Base-by-base conservation (phyloP, 2,329 filamentous ascomycete genomes). In the Westerdykella sp. region DNA sequence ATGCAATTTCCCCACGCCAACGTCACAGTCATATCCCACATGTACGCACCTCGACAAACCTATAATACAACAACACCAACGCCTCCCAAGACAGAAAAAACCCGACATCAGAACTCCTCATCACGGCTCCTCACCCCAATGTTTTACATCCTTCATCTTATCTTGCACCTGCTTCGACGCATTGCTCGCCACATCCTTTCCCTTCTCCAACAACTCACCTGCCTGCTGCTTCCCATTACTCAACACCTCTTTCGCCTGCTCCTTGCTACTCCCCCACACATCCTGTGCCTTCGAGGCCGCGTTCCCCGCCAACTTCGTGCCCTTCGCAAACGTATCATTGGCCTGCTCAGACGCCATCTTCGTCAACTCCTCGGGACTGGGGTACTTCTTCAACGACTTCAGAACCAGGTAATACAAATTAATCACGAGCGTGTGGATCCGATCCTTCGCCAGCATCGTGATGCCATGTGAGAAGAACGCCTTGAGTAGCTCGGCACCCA, bases 401-500 rank as follows among this genome's bases (percentile, higher is more conserved):
- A 85, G 66, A 2, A 84, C 59, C 6, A 81, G 58, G 52, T 87
- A 85, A 67, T 91, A 94, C 4, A 83, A 56, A 49, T 79, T 79
- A 46, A 94, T 78, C 43, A 95, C 79, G 13, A 83, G 65, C 22
- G 78, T 74, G 62, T 95, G 86, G 7, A 93, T 78, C 5, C 78
- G 70, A 43, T 91, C 86, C 67, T 95, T 95, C 45, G 86, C 80
- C 42, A 91, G 71, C 86, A 95, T 95, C 1, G 88, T 91, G 40
- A 89, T 77, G 0, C 89, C 89, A 57, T 95, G 88, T 16, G 81
- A 83, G 56, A 95, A 83, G 69, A 95, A 94, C 0, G 85, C 85
- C 57, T 89, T 90, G 7, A 90, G 66, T 3, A 95, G 74, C 66
- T 94, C 87, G 4, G 82, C 85, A 12, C 75, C 75, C 0, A 95